Conservation (phyloP, 306 rosid species). For the Cicer bijugum region DNA sequence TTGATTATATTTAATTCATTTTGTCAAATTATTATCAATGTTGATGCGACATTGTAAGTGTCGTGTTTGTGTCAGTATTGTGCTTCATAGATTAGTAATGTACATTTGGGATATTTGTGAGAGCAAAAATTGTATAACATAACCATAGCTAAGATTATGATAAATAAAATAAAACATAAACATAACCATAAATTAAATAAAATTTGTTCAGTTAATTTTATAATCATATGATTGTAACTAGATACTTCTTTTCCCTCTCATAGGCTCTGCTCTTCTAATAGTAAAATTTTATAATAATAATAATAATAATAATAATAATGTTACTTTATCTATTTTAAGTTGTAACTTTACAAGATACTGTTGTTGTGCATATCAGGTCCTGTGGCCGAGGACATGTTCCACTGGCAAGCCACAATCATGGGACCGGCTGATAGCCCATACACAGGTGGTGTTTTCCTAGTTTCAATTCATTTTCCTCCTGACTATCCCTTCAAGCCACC, state of each 20-base stretch:
- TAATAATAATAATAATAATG: too few species aligned
- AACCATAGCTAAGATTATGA: neutral
- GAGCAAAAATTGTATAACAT: neutral
- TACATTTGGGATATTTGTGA: too few species aligned
- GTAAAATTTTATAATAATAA: neutral
- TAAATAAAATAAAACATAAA: neutral
- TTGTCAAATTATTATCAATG: too few species aligned
- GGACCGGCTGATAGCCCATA: conserved; percentile 87
- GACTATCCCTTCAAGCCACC: conserved; percentile 96
- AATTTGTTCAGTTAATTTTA: neutral
- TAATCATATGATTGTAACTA: neutral
- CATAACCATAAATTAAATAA: too few species aligned
- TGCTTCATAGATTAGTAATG: too few species aligned
- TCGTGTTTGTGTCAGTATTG: too few species aligned
- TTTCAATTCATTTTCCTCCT: conserved; percentile 84
- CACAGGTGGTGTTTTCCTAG: conserved; percentile 81
- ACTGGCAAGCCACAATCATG: conserved; percentile 95
- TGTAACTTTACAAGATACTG: neutral
- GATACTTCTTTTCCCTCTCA: neutral
- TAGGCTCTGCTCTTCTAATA: neutral
- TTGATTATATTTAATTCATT: too few species aligned
- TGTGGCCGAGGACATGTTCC: conserved; percentile 96
- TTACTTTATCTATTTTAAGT: neutral
- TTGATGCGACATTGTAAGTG: too few species aligned
- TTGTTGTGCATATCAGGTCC: conserved; percentile 62